Base-by-base conservation (phyloP, 805 yeast genomes). In the Zygoascus tannicola region DNA sequence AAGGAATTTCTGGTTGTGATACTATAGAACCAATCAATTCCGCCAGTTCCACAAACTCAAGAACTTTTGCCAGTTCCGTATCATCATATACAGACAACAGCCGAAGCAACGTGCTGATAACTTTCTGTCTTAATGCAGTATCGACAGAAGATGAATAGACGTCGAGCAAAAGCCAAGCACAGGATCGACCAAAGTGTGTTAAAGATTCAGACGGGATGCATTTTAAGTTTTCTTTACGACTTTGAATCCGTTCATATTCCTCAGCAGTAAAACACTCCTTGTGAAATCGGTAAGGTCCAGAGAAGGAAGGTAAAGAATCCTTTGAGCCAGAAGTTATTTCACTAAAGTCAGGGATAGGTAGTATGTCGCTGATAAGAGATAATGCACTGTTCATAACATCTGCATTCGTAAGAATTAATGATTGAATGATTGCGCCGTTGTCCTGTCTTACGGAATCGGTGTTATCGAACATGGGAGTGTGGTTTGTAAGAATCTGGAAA, bases 141-240 rank as follows among this genome's bases (percentile, higher is more conserved):
- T 83, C 85, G 56, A 83, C 80, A 0, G 90, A 73, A 2, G 90
- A 78, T 30, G 82, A 78, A 54, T 80, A 85, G 5, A 84, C 71
- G 48, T 75, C 77, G 8, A 82, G 59, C 42, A 85, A 79, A 51
- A 0, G 75, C 70, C 52, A 50, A 10, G 44, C 39, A 22, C 35
- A 30, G 28, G 40, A 28, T 15, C 34, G 30, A 33, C 43, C 44
- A 38, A 46, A 45, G 30, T 46, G 49, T 21, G 14, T 18, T 15
- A 50, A 43, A 14, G 23, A 56, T 1, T 48, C 52, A 8, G 60
- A 52, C 1, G n/a, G 60, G 32, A 45, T 74, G 61, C 23, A 54
- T 52, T 5, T 54, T 51, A 49, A 71, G 69, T 4, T 58, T 47
- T 8, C 43, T 35, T 14, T 35, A 41, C 35, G 16, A 38, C 34